These are phyloP conservation scores for Eucalyptus cladocalyx DNA, from an alignment of 345 rosid species.

Conservation along the genomic window DNA sequence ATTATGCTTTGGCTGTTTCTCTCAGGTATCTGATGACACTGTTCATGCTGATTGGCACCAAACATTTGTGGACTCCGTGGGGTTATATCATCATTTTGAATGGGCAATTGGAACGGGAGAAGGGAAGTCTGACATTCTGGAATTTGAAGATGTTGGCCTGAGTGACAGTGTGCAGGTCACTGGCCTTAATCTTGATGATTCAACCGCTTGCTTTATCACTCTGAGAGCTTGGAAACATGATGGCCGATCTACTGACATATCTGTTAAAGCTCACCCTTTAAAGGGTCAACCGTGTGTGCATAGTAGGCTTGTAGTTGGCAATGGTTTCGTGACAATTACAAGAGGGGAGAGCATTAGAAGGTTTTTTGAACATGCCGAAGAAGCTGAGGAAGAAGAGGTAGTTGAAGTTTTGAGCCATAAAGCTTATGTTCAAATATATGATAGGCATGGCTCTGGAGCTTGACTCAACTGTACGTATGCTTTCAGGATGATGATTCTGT, in stretches of 20 bases:
- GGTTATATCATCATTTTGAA: conserved; percentile 76
- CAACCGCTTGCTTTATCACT: conserved; percentile 69
- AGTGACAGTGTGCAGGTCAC: conserved; percentile 42
- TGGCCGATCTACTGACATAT: conserved; percentile 68
- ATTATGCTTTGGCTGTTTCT: conserved; percentile 1
- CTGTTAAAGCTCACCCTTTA: conserved; percentile 86
- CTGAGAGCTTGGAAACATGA: conserved; percentile 75
- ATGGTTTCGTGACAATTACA: conserved; percentile 76
- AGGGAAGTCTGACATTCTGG: conserved; percentile 81
- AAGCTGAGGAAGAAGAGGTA: conserved; percentile 99
- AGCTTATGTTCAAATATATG: neutral
- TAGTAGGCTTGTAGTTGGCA: conserved; percentile 86
- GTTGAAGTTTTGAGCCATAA: neutral
- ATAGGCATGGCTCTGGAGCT: neutral
- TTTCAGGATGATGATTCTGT: conserved; percentile 87
- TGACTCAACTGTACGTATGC: neutral
- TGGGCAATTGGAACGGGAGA: conserved; percentile 95
- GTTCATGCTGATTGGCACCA: conserved; percentile 85
- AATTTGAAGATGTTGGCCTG: conserved; percentile 74
- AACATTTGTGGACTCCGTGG: conserved; percentile 57
- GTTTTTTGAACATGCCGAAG: conserved; percentile 97
- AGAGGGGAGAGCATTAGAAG: conserved; percentile 72
- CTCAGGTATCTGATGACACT: conserved; percentile 66
- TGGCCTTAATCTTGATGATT: conserved; percentile 63
- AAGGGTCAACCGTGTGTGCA: conserved; percentile 86